Evolutionary conservation across 2,329 filamentous ascomycete genomes (phyloP).

Genomic region (Corinectria fuckeliana): DNA sequence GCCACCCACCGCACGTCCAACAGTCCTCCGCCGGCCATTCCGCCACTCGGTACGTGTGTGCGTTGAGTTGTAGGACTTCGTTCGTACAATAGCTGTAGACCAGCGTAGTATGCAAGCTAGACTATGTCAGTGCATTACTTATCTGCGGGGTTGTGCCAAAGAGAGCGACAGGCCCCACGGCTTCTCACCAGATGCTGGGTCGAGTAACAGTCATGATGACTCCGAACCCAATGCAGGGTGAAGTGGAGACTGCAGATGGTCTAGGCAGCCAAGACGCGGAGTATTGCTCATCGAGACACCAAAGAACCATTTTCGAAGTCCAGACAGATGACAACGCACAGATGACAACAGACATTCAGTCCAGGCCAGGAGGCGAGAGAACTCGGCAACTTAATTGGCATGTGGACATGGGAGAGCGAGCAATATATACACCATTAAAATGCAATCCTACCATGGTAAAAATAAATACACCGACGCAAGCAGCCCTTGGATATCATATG

Average conservation of each 20-base stretch:
- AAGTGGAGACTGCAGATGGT: not conserved
- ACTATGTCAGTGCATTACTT: too few relatives aligned
- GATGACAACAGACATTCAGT: too few relatives aligned
- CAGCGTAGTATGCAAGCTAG: too few relatives aligned
- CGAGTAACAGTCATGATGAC: conserved; percentile 10
- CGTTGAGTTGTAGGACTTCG: not conserved
- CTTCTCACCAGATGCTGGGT: not conserved
- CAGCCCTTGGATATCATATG: conserved; percentile 29
- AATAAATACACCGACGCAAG: conserved; percentile 1
- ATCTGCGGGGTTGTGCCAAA: not conserved
- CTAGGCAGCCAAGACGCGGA: conserved; percentile 6
- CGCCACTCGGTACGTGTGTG: not conserved
- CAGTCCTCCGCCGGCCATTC: not conserved
- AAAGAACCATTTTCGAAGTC: too few relatives aligned
- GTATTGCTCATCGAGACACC: not conserved
- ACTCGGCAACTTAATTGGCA: not conserved
- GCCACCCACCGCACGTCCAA: not conserved
- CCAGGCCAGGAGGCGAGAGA: not conserved
- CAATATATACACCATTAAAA: not conserved
- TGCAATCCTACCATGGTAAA: conserved; percentile 3
- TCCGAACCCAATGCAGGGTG: not conserved
- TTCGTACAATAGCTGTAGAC: too few relatives aligned
- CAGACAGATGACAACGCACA: too few relatives aligned
- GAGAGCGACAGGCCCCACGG: not conserved
- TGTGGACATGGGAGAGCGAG: too few relatives aligned